phyloP scores from a whole-genome alignment of 23 red algal genomes.

The Gracilaria gracilis region DNA sequence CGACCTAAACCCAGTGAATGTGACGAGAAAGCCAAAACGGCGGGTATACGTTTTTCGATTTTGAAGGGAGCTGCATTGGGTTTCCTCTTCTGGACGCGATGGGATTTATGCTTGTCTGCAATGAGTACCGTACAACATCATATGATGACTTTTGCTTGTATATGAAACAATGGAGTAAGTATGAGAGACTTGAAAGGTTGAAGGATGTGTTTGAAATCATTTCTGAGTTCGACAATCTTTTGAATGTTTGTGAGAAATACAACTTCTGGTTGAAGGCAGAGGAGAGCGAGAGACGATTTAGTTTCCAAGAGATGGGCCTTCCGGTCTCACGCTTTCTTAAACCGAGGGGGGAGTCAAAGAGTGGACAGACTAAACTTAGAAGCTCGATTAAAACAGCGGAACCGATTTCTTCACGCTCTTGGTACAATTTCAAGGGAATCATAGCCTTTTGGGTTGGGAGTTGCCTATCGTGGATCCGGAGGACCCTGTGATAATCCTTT shows the following conservation, averaged over 20 bases:
- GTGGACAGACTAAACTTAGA: too few relatives aligned
- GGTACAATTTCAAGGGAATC: too few relatives aligned
- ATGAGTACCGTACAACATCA: neutral
- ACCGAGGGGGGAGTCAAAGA: neutral
- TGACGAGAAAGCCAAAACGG: neutral
- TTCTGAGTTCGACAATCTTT: neutral
- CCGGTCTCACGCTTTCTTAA: neutral
- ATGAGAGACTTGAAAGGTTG: neutral
- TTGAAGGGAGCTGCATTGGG: slow-evolving; percentile 4
- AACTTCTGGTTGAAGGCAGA: neutral
- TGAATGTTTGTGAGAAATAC: neutral
- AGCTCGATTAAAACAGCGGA: too few relatives aligned
- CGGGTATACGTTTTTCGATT: slow-evolving; percentile 14
- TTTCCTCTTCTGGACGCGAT: slow-evolving; percentile 9
- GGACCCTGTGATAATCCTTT: neutral
- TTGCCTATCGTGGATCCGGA: neutral
- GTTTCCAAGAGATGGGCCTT: neutral
- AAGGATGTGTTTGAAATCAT: slow-evolving; percentile 8
- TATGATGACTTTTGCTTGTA: neutral
- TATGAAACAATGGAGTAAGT: neutral
- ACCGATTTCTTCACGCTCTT: too few relatives aligned
- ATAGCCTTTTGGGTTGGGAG: too few relatives aligned
- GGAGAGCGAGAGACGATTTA: neutral
- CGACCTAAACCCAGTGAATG: slow-evolving; percentile 12
- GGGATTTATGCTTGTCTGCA: neutral